A percentile compares a stretch with the other conserved stretches of the same genome.
phyloP scores from a whole-genome alignment of 2,329 filamentous ascomycete species.

The Fusarium sp. region DNA sequence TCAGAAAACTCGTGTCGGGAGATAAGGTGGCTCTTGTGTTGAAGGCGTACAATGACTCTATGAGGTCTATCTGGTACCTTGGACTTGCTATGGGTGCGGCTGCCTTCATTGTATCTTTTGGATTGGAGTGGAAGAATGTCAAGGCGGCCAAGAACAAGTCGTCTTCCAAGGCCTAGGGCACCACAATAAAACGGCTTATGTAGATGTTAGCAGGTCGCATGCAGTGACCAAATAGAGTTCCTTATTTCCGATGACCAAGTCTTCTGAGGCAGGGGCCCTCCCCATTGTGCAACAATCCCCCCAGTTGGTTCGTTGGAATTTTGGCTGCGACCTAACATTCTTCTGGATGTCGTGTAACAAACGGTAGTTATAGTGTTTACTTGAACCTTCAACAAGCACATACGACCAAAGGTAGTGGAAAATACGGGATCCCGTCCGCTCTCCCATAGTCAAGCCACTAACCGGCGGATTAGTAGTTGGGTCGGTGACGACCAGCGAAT shows the following conservation, averaged over 20 bases:
- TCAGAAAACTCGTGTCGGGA: not conserved
- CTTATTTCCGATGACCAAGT: too few species aligned
- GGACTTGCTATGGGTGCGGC: conserved; percentile 1
- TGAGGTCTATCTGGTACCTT: conserved; percentile 20
- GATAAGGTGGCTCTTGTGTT: conserved; percentile 1
- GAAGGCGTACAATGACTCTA: conserved; percentile 21
- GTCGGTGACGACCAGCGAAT: too few species aligned
- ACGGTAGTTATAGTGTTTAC: rapidly evolving
- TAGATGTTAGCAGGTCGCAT: not conserved
- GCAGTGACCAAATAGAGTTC: too few species aligned
- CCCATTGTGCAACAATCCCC: too few species aligned
- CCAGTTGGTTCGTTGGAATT: too few species aligned
- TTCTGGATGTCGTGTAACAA: too few species aligned
- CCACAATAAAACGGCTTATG: too few species aligned
- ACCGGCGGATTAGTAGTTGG: too few species aligned
- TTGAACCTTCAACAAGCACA: not conserved
- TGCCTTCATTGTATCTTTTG: conserved; percentile 2
- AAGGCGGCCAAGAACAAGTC: not conserved
- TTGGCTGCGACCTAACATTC: too few species aligned
- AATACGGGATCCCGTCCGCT: too few species aligned
- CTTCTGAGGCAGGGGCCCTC: too few species aligned
- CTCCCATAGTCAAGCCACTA: too few species aligned
- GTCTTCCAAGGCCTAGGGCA: not conserved
- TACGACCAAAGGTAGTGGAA: not conserved
- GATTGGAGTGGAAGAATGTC: conserved; percentile 22